phyloP scores from a whole-genome alignment of 345 rosid genomes.

The Bruguiera parviflora region DNA sequence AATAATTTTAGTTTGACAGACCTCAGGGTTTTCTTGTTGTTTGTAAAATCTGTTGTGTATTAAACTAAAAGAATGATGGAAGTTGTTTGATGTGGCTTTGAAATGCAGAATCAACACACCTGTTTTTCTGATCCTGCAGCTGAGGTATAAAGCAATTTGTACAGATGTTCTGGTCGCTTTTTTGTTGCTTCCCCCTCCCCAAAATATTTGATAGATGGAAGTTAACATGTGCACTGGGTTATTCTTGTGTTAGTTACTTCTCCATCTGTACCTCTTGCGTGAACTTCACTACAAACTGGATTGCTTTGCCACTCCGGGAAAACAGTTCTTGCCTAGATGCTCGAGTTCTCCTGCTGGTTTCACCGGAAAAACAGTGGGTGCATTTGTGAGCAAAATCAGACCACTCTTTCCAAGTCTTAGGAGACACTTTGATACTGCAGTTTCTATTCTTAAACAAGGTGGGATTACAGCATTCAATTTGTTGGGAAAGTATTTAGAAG shows the following conservation, averaged over 20 bases:
- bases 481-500: slow-evolving; percentile 3
- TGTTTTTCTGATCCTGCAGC: slow-evolving; percentile 63
- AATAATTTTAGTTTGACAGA: no score
- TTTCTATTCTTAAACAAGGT: slow-evolving; percentile 60
- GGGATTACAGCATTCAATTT: slow-evolving; percentile 21
- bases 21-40: no score
- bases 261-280: slow-evolving; percentile 59
- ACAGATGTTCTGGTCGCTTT: not conserved
- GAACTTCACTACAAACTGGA: slow-evolving; percentile 72
- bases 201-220: not conserved
- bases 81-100: slow-evolving; percentile 15
- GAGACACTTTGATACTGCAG: slow-evolving; percentile 49
- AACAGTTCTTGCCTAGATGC: slow-evolving; percentile 38
- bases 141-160: slow-evolving; percentile 46
- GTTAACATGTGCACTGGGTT: slow-evolving; percentile 7
- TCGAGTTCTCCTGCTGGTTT: slow-evolving; percentile 36
- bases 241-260: slow-evolving; percentile 55
- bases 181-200: not conserved
- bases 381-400: slow-evolving; percentile 41
- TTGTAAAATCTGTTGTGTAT: not conserved
- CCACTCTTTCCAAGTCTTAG: slow-evolving; percentile 54
- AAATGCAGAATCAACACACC: slow-evolving; percentile 48
- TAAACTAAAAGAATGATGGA: slow-evolving; percentile 3
- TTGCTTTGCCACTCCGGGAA: slow-evolving; percentile 41
- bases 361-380: slow-evolving; percentile 37